These are phyloP conservation scores for Xerocomus spinulosus DNA, from an alignment of 768 basidiomycete species.

Conservation along the genomic window DNA sequence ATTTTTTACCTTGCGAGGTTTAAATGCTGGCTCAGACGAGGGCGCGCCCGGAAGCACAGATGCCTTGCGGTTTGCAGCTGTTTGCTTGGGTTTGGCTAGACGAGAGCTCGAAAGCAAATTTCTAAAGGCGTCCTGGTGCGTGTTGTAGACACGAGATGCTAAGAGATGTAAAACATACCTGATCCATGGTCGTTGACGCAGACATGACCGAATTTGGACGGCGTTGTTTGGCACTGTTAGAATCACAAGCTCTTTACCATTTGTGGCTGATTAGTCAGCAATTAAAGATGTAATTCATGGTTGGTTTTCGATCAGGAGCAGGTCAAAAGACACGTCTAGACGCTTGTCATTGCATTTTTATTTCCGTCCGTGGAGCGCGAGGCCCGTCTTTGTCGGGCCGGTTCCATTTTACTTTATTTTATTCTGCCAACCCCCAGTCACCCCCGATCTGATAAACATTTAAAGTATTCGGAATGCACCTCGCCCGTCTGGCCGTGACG, in stretches of 20 bases:
- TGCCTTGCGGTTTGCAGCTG: too few relatives aligned
- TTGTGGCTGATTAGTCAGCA: neutral
- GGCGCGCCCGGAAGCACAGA: constrained; percentile 40
- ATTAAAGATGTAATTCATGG: neutral
- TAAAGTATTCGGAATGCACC: constrained; percentile 12
- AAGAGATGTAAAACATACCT: constrained; percentile 12
- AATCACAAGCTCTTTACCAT: constrained; percentile 16
- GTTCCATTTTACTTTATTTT: constrained; percentile 1
- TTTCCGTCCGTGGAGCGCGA: neutral
- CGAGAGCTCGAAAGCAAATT: constrained; percentile 41
- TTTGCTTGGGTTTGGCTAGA: too few relatives aligned
- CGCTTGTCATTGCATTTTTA: constrained; percentile 3
- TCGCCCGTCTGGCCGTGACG: constrained; percentile 10
- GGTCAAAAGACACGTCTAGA: constrained; percentile 11
- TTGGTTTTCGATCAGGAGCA: neutral
- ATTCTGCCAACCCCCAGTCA: constrained; percentile 26
- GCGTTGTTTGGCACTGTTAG: constrained; percentile 30
- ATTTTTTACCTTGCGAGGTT: constrained; percentile 77
- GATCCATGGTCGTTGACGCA: constrained; percentile 20
- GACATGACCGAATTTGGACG: neutral
- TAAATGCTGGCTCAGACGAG: constrained; percentile 62
- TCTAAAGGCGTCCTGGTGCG: constrained; percentile 55
- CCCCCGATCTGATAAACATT: constrained; percentile 27
- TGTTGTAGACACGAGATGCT: neutral
- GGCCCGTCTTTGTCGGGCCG: neutral